These are phyloP conservation scores for Diospyros kaki DNA, from an alignment of 148 eudicot species.

Conservation along the genomic window DNA sequence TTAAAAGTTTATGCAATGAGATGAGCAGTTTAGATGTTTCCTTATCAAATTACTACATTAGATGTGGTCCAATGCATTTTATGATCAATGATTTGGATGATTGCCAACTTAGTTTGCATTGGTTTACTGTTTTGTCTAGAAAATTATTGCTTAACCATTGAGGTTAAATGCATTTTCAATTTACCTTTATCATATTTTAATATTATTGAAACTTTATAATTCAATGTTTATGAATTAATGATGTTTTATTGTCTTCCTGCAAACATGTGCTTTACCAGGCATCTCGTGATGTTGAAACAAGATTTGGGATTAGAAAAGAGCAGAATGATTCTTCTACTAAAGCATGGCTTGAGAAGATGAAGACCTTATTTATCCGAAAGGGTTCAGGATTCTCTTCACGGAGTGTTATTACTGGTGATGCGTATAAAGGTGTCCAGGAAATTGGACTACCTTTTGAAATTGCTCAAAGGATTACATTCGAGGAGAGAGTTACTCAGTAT, in stretches of 20 bases:
- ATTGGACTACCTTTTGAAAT: slow-evolving; percentile 87
- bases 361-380: slow-evolving; percentile 82
- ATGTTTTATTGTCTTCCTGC: slow-evolving; percentile 12
- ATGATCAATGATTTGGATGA: background rate
- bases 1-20: too few relatives aligned
- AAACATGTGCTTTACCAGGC: slow-evolving; percentile 38
- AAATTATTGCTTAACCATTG: background rate
- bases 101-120: background rate
- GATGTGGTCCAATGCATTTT: background rate
- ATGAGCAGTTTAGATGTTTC: background rate
- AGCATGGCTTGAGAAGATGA: slow-evolving; percentile 96
- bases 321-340: slow-evolving; percentile 57
- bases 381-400: slow-evolving; percentile 97
- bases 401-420: slow-evolving; percentile 90
- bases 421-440: slow-evolving; percentile 72
- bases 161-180: too few relatives aligned
- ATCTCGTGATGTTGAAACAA: slow-evolving; percentile 64
- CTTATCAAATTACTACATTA: slow-evolving; percentile 3
- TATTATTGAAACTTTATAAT: background rate
- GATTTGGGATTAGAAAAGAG: slow-evolving; percentile 59
- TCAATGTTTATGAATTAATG: background rate
- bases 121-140: background rate
- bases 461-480: slow-evolving; percentile 80
- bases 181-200: too few relatives aligned
- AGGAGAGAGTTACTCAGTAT: slow-evolving; percentile 75